phyloP scores from a whole-genome alignment of 768 basidiomycete genomes.

The Rhizopogon salebrosus region DNA sequence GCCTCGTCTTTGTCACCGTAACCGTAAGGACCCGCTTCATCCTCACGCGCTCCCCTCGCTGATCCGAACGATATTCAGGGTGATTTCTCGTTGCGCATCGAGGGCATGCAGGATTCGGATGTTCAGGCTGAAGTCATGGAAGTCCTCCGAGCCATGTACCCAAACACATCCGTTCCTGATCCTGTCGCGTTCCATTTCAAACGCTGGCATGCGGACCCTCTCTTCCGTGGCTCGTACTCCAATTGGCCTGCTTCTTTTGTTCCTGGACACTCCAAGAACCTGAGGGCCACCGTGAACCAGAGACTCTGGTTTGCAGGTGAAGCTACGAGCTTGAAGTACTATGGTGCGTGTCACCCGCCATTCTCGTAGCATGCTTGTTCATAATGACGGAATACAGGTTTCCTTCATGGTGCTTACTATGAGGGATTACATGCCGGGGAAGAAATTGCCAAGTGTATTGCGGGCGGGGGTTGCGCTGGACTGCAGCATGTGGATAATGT shows the following conservation, averaged over 20 bases:
- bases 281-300: conserved; percentile 46
- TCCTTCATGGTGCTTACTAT: conserved; percentile 54
- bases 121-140: conserved; percentile 50
- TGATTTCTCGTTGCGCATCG: conserved; percentile 56
- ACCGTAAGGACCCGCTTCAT: conserved; percentile 13
- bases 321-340: conserved; percentile 52
- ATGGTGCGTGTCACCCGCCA: conserved; percentile 36
- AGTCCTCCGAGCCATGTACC: conserved; percentile 59
- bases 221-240: conserved; percentile 45
- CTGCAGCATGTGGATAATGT: conserved; percentile 23
- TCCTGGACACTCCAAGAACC: conserved; percentile 46
- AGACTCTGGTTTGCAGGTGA: conserved; percentile 63
- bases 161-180: conserved; percentile 45
- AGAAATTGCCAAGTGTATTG: conserved; percentile 39
- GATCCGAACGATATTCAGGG: conserved; percentile 33
- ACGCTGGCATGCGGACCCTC: conserved; percentile 48
- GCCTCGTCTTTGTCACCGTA: conserved; percentile 32
- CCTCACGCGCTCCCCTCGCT: not conserved
- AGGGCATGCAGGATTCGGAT: conserved; percentile 40
- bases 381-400: conserved; percentile 30
- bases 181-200: conserved; percentile 53
- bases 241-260: conserved; percentile 67
- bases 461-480: conserved; percentile 17
- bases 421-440: conserved; percentile 42
- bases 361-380: not conserved